phyloP scores from a whole-genome alignment of 495 filamentous ascomycete genomes.

The Aspergillus affinis region DNA sequence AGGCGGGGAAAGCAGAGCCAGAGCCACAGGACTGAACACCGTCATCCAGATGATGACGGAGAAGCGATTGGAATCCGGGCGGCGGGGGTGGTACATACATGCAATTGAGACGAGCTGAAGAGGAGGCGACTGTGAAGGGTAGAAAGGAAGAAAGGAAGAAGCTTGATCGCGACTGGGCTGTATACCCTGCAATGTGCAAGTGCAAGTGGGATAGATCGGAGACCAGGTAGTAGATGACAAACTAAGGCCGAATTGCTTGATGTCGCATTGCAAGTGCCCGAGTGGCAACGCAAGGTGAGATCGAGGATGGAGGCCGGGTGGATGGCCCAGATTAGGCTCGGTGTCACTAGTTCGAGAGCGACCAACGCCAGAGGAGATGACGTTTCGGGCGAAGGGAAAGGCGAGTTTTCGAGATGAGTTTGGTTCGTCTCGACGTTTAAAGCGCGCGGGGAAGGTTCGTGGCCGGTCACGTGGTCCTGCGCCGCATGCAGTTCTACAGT shows the following conservation, averaged over 20 bases:
- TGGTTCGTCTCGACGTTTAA: constrained; percentile 5
- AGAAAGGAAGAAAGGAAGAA: too few relatives aligned
- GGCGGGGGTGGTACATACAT: neutral
- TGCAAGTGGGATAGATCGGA: neutral
- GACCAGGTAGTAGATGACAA: too few relatives aligned
- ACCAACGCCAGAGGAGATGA: constrained; percentile 19
- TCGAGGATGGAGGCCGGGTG: constrained; percentile 2
- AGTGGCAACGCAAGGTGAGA: neutral
- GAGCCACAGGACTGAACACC: neutral
- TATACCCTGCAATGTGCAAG: too few relatives aligned
- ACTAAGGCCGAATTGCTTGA: neutral
- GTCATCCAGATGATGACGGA: too few relatives aligned
- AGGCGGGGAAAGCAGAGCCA: neutral
- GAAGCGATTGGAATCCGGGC: too few relatives aligned
- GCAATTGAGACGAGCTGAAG: neutral
- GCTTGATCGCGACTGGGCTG: too few relatives aligned
- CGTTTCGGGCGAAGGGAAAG: constrained; percentile 44
- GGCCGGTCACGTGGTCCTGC: constrained; percentile 16
- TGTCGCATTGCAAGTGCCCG: neutral
- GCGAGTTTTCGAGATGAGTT: neutral
- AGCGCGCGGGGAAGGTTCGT: constrained; percentile 11
- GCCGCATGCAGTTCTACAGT: neutral
- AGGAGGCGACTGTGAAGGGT: too few relatives aligned
- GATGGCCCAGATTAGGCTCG: neutral
- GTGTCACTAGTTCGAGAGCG: neutral